Base-by-base conservation (phyloP, 345 rosid species). In the Hibiscus trionum region DNA sequence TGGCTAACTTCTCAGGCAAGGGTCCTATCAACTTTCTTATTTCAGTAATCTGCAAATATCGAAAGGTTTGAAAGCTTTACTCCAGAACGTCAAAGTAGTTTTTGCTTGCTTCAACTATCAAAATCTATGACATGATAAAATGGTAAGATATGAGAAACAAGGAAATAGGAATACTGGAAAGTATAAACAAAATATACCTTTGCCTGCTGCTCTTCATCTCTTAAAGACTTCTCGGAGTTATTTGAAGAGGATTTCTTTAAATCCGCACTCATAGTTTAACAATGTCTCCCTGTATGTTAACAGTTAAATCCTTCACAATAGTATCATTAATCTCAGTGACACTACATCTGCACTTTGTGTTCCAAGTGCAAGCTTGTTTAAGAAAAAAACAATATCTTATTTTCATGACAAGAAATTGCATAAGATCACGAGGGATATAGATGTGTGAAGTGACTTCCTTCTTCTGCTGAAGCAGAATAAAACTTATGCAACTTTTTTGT, bases 41-140 rank as follows among this genome's bases (percentile, higher is more conserved):
- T 72, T 90, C 98, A 76, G 80, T 86, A 57, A 88, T 84, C 97
- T 91, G 84, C 73, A 67, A 74, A 49, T 33, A 71, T n/a, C 16
- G 44, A 69, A 67, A 60, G 17, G 35, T 24, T 69, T 62, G 24
- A 63, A 72, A 64, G 35, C 24, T 68, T 59, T 65, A 47, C 37
- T n/a, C 44, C 33, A 69, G 29, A 69, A 33, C 0, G 8, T 55
- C 19, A 35, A 17, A 29, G 57, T 46, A 33, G 63, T 62, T 19
- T 26, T 46, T 42, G 27, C 74, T 53, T 65, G 77, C 74, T 21
- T 59, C 58, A 16, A 60, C 46, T 19, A 15, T 72, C 47, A 61
- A 15, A 17, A 74, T 29, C 44, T 11, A 50, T 21, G 16, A 6
- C 5, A 70, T 9, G 42, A 15, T 11, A 31, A 56, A 72, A 9